A percentile compares a stretch with the other conserved stretches of the same genome.
phyloP scores from a whole-genome alignment of 1,139 yeast genomes.

The Magnusiomyces suaveolens region DNA sequence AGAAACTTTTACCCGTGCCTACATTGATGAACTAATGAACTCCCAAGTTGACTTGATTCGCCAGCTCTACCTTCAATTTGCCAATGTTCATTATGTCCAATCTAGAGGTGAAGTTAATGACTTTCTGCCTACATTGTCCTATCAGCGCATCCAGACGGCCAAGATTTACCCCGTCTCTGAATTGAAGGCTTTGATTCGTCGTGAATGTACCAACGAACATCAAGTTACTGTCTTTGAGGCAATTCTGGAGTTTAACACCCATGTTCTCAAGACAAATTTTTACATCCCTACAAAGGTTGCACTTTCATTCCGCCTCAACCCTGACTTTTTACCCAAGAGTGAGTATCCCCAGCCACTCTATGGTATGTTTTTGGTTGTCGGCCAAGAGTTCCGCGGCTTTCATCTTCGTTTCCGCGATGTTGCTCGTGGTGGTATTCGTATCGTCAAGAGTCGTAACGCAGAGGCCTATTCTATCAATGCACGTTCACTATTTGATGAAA shows the following conservation, averaged over 20 bases:
- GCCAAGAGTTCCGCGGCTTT: constrained; percentile 95
- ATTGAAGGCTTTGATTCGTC: constrained; percentile 55
- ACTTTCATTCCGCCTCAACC: constrained; percentile 80
- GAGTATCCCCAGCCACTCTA: constrained; percentile 90
- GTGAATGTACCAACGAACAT: constrained; percentile 68
- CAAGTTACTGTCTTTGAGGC: constrained; percentile 77
- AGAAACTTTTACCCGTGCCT: constrained; percentile 85
- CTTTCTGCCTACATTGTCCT: constrained; percentile 63
- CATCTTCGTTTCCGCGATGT: constrained; percentile 95
- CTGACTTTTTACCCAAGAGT: constrained; percentile 67
- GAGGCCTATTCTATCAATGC: constrained; percentile 84
- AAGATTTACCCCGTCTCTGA: constrained; percentile 71
- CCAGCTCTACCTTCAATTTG: constrained; percentile 84
- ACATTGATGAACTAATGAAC: constrained; percentile 68
- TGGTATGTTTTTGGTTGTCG: constrained; percentile 93
- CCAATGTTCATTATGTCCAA: constrained; percentile 77
- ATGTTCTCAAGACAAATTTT: constrained; percentile 86
- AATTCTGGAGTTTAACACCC: constrained; percentile 71
- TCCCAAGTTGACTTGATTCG: constrained; percentile 64
- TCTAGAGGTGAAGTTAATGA: constrained; percentile 48
- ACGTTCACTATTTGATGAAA: constrained; percentile 88
- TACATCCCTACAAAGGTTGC: constrained; percentile 94
- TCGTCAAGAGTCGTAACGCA: constrained; percentile 75
- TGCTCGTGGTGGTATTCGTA: constrained; percentile 96
- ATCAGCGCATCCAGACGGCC: constrained; percentile 74